These are phyloP conservation scores for Petunia secreta DNA, from an alignment of 257 asterid species.

Conservation along the genomic window DNA sequence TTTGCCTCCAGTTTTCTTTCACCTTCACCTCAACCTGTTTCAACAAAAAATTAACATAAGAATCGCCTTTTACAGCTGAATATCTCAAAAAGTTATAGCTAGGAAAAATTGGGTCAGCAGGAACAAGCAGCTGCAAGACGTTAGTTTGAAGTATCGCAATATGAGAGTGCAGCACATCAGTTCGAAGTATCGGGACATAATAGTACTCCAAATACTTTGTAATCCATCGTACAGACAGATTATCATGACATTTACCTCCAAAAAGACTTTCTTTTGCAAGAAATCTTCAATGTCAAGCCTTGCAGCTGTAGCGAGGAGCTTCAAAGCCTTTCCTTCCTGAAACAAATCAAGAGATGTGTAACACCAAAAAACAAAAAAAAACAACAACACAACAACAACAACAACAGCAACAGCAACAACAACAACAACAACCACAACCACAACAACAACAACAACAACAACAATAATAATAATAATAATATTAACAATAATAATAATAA, in stretches of 20 bases:
- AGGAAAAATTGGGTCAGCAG: neutral
- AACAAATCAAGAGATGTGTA: conserved; percentile 25
- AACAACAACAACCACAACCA: too few relatives aligned
- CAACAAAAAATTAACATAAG: conserved; percentile 5
- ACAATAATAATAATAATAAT: too few relatives aligned
- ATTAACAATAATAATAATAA: too few relatives aligned
- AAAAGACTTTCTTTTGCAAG: conserved; percentile 91
- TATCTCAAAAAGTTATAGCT: neutral
- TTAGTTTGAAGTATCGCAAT: neutral
- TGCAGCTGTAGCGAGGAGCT: conserved; percentile 92
- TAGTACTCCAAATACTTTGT: neutral
- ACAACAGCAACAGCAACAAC: too few relatives aligned
- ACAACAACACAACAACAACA: neutral
- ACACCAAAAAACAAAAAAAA: neutral
- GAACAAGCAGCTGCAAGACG: neutral
- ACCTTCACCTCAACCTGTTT: conserved; percentile 87
- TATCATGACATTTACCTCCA: conserved; percentile 60
- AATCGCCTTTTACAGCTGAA: conserved; percentile 19
- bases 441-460: too few relatives aligned
- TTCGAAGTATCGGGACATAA: neutral
- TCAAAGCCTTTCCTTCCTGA: conserved; percentile 94
- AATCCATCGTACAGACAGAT: neutral
- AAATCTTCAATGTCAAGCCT: conserved; percentile 97
- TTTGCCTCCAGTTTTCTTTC: conserved; percentile 94
- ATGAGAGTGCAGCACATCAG: neutral